Conservation (phyloP, 2,329 filamentous ascomycete genomes). For the Alternaria brassicae region DNA sequence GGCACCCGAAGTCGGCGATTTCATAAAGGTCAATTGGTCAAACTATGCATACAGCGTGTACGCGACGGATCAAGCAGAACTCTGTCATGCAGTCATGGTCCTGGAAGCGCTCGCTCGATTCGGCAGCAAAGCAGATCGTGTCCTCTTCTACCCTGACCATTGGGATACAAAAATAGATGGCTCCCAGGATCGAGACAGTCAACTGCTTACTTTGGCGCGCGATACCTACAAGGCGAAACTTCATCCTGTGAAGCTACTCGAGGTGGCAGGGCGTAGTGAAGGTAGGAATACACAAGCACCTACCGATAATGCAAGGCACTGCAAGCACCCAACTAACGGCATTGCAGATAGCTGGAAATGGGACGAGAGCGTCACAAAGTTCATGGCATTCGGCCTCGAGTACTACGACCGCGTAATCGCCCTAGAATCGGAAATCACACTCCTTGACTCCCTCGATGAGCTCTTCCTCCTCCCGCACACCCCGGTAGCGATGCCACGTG, state of each 20-base stretch:
- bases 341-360: constrained; percentile 55
- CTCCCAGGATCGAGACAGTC: constrained; percentile 50
- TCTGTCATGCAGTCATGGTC: constrained; percentile 56
- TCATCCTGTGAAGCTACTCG: constrained; percentile 55
- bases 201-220: constrained; percentile 58
- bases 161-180: constrained; percentile 45
- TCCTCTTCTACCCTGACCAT: constrained; percentile 55
- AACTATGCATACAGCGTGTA: constrained; percentile 54
- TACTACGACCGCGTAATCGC: constrained; percentile 66
- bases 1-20: constrained; percentile 13
- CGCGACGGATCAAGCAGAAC: constrained; percentile 51
- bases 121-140: constrained; percentile 55
- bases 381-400: constrained; percentile 72
- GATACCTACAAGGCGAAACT: constrained; percentile 60
- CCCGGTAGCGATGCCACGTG: constrained; percentile 71
- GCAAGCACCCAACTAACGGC: constrained; percentile 23
- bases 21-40: constrained; percentile 45
- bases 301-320: constrained; percentile 12
- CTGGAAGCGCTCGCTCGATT: constrained; percentile 53
- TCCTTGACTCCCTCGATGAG: constrained; percentile 71
- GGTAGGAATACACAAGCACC: constrained; percentile 32
- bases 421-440: constrained; percentile 68
- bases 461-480: constrained; percentile 70
- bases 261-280: constrained; percentile 43
- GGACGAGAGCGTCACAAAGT: constrained; percentile 71